Evolutionary conservation across 2,329 filamentous ascomycete genomes (phyloP).

Genomic region (Clonostachys sp.): DNA sequence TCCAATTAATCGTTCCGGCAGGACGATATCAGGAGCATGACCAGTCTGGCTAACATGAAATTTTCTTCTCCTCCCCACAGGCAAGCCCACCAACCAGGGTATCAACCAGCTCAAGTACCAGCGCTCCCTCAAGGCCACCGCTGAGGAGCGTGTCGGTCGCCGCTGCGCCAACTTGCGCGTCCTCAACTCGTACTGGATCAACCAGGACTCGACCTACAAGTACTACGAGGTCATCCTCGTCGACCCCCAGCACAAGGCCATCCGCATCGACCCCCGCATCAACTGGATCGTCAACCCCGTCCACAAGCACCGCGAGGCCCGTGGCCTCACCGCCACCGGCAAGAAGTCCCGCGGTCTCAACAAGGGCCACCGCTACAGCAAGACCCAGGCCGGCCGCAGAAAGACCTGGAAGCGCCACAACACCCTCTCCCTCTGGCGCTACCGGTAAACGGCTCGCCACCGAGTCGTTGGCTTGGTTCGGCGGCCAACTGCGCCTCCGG

Average conservation of each 20-base stretch:
- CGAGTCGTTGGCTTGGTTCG: not conserved
- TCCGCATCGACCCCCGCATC: slow-evolving; percentile 98
- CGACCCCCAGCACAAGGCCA: slow-evolving; percentile 99
- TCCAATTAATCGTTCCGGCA: not conserved
- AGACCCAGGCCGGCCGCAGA: slow-evolving; percentile 92
- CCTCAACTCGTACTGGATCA: slow-evolving; percentile 99
- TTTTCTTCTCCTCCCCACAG: slow-evolving; percentile 39
- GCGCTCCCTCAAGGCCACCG: slow-evolving; percentile 94
- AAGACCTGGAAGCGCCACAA: slow-evolving; percentile 99
- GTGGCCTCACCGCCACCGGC: slow-evolving; percentile 96
- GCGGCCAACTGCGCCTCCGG: too few relatives aligned
- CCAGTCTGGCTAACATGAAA: not conserved
- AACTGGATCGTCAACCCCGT: slow-evolving; percentile 99
- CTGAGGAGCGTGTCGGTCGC: slow-evolving; percentile 99
- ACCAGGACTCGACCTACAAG: slow-evolving; percentile 99
- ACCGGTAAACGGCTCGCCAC: slow-evolving; percentile 63
- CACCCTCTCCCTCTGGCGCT: slow-evolving; percentile 97
- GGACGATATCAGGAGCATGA: slow-evolving; percentile 5
- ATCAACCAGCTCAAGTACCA: slow-evolving; percentile 99
- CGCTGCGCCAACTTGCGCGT: slow-evolving; percentile 98
- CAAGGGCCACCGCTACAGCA: slow-evolving; percentile 99
- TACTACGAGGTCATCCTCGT: slow-evolving; percentile 99
- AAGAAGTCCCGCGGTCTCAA: slow-evolving; percentile 99
- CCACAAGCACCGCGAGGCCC: slow-evolving; percentile 99
- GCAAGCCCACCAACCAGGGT: slow-evolving; percentile 99